Percentiles rank a stretch among this genome's conserved stretches.
These are phyloP conservation scores for Nemania sp. DNA, from an alignment of 2,329 filamentous ascomycete species.

Conservation along the genomic window DNA sequence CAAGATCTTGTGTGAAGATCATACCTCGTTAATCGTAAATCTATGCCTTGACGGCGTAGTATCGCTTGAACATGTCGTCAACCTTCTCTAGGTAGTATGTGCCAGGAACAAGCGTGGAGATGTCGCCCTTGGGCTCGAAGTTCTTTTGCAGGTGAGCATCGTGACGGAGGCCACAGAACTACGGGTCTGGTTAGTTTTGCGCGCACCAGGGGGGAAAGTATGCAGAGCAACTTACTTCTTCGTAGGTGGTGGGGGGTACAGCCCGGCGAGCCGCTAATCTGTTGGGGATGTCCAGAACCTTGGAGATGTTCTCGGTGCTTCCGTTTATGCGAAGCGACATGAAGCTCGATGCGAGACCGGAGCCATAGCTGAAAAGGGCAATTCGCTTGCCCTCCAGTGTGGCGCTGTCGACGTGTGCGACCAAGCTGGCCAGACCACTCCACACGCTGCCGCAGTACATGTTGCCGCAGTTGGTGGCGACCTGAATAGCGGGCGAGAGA, in stretches of 20 bases:
- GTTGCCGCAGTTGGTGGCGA: slow-evolving; percentile 75
- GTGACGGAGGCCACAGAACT: slow-evolving; percentile 82
- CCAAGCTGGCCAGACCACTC: slow-evolving; percentile 72
- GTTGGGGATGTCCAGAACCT: slow-evolving; percentile 71
- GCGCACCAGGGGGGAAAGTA: background rate
- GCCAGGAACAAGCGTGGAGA: slow-evolving; percentile 67
- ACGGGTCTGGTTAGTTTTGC: slow-evolving; percentile 33
- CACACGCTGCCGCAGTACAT: slow-evolving; percentile 75
- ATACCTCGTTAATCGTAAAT: slow-evolving; percentile 28
- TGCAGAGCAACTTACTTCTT: slow-evolving; percentile 60
- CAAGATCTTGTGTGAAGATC: slow-evolving; percentile 28
- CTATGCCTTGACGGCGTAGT: slow-evolving; percentile 76
- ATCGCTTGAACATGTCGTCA: slow-evolving; percentile 84
- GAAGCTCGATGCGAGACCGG: slow-evolving; percentile 73
- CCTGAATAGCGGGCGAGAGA: slow-evolving; percentile 72
- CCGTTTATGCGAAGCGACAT: slow-evolving; percentile 74
- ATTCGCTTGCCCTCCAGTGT: slow-evolving; percentile 72
- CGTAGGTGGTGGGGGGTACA: slow-evolving; percentile 74
- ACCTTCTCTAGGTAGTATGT: slow-evolving; percentile 81
- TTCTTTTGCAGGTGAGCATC: slow-evolving; percentile 82
- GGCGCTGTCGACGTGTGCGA: slow-evolving; percentile 66
- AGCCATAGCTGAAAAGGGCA: slow-evolving; percentile 79
- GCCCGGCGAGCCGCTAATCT: slow-evolving; percentile 68
- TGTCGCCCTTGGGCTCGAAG: slow-evolving; percentile 71
- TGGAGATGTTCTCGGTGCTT: slow-evolving; percentile 68